Conservation (phyloP, 2,329 filamentous ascomycete genomes). For the Aspergillus candidus region DNA sequence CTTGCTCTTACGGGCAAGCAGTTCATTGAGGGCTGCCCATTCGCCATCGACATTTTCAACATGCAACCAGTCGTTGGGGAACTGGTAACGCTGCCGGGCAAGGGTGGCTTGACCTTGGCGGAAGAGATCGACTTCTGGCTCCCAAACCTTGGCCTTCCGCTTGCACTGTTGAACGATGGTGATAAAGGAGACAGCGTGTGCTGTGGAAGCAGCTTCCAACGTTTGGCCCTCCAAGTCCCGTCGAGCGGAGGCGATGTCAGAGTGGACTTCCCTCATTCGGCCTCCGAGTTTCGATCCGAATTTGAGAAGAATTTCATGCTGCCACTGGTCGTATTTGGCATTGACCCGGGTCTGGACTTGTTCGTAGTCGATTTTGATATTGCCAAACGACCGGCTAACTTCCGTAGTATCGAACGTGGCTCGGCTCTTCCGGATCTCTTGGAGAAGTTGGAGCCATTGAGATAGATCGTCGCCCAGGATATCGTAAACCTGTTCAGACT, state of each 20-base stretch:
- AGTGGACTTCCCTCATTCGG: constrained; percentile 86
- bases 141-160: constrained; percentile 88
- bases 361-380: constrained; percentile 93
- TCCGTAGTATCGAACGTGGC: constrained; percentile 97
- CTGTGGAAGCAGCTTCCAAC: constrained; percentile 88
- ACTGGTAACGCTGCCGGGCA: constrained; percentile 85
- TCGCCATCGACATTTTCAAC: constrained; percentile 95
- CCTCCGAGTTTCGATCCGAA: constrained; percentile 84
- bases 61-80: constrained; percentile 87
- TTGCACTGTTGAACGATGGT: constrained; percentile 96
- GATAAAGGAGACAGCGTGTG: constrained; percentile 96
- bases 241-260: constrained; percentile 83
- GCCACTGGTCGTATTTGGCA: constrained; percentile 99
- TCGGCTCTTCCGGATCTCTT: constrained; percentile 91
- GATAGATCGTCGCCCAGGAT: constrained; percentile 84
- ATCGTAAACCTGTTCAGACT: constrained; percentile 92
- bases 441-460: constrained; percentile 89
- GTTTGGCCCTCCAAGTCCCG: constrained; percentile 87
- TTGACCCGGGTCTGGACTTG: constrained; percentile 99
- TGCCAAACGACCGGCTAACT: constrained; percentile 85
- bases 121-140: constrained; percentile 92
- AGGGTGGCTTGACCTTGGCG: constrained; percentile 91
- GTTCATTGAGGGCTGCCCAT: constrained; percentile 89
- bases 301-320: constrained; percentile 91
- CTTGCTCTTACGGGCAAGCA: constrained; percentile 85